Base-by-base conservation (phyloP, 2,329 filamentous ascomycete genomes). In the Scopulariopsis brevicaulis region DNA sequence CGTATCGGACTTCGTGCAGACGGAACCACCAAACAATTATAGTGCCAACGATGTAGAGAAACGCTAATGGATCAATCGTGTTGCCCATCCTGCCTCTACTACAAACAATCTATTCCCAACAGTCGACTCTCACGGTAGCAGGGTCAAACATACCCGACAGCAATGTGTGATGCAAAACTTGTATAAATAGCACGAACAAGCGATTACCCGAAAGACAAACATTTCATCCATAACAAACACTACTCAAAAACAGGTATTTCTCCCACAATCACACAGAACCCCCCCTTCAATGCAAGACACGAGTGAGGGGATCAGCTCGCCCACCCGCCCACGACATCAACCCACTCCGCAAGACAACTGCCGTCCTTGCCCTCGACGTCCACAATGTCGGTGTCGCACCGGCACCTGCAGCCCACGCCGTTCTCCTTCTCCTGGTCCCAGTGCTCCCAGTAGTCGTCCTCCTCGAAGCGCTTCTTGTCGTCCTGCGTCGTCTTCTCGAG, bases 291-390 rank as follows among this genome's bases (percentile, higher is more conserved):
- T 32, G 28, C 28, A 32, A 32, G 8, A 32, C 4, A 32, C 24
- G 25, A 15, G 24, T 3, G 3, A 18, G 46, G 53, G 22, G n/a
- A 54, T 68, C 77, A 56, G 61, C 74, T 76, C 59, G 89, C 84
- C 90, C 92, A 99, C 60, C 94, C 94, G 65, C 94, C 94, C 54
- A 92, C 93, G 65, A 96, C 91, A 60, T 96, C 90, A 15, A 99
- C 94, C 94, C 94, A 99, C 73, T 99, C 91, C 11, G 90, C 82
- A 59, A 96, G 78, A 74, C 94, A 99, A 64, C 90, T 96, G 61
- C 94, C 94, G 70, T 96, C 89, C 73, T 97, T 99, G 71, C 91
- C 92, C 75, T 99, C 94, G 28, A 99, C 92, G 68, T 99, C 94
- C 56, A 93, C 90, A 68, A 97, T 95, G 69, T 99, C 94, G 4